Conservation (phyloP, 2,329 filamentous ascomycete genomes). For the Xylariaceae sp. region DNA sequence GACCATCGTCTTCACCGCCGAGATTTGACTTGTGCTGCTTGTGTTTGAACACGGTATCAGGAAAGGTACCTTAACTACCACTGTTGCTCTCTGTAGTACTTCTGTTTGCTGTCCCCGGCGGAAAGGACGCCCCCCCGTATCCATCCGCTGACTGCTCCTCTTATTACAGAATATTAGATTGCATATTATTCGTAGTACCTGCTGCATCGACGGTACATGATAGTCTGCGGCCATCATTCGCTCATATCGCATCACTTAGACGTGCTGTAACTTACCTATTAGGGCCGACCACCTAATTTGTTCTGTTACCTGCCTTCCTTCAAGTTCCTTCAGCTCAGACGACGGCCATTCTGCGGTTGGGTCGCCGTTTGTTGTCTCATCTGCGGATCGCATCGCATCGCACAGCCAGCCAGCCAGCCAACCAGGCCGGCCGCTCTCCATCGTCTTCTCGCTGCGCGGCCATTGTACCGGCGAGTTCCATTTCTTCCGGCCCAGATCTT, state of each 20-base stretch:
- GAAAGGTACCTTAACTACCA: too few relatives aligned
- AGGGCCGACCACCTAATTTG: slow-evolving; percentile 11
- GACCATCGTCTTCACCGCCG: too few relatives aligned
- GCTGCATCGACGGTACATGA: slow-evolving; percentile 13
- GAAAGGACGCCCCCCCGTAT: slow-evolving; percentile 2
- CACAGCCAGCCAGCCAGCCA: too few relatives aligned
- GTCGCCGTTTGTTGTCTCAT: slow-evolving; percentile 19
- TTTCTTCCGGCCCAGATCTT: slow-evolving; percentile 29
- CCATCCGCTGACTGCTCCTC: slow-evolving; percentile 19
- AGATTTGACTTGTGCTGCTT: background rate
- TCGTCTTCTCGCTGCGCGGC: slow-evolving; percentile 19
- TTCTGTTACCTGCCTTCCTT: slow-evolving; percentile 20
- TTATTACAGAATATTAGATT: slow-evolving; percentile 20
- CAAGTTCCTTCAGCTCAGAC: slow-evolving; percentile 12
- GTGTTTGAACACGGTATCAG: too few relatives aligned
- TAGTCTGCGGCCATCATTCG: slow-evolving; percentile 17
- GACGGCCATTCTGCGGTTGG: slow-evolving; percentile 23
- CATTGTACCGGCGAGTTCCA: slow-evolving; percentile 31
- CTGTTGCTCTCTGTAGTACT: too few relatives aligned
- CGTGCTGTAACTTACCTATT: slow-evolving; percentile 27
- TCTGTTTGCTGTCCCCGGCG: background rate
- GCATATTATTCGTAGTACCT: too few relatives aligned
- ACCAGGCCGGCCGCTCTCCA: slow-evolving; percentile 22
- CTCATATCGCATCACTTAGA: slow-evolving; percentile 25
- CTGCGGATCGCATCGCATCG: too few relatives aligned